Evolutionary conservation across 2,329 filamentous ascomycete genomes (phyloP).

Genomic region (Thielaviopsis punctulata): DNA sequence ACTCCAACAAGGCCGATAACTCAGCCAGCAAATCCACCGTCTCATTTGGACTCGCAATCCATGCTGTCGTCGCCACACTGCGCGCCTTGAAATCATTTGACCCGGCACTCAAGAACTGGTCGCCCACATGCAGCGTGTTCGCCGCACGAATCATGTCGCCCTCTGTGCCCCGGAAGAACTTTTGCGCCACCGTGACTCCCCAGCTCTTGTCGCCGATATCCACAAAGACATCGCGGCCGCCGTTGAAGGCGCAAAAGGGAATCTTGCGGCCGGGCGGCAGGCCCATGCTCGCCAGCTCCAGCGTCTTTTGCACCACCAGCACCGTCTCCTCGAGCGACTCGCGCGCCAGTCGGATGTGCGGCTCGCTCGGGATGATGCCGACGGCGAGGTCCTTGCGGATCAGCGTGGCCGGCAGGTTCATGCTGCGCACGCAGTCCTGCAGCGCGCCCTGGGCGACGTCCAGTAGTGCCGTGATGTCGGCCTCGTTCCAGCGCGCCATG

Average conservation of each 20-base stretch:
- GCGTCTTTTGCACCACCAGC: constrained; percentile 77
- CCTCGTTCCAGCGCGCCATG: constrained; percentile 61
- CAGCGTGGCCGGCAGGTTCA: constrained; percentile 63
- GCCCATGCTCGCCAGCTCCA: constrained; percentile 57
- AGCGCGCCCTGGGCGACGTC: constrained; percentile 78
- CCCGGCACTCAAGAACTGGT: constrained; percentile 89
- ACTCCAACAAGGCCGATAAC: constrained; percentile 42
- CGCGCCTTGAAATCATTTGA: constrained; percentile 96
- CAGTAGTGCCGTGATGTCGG: constrained; percentile 63
- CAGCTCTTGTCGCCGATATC: constrained; percentile 97
- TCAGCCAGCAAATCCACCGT: constrained; percentile 84
- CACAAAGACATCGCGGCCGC: constrained; percentile 92
- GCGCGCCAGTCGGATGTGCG: constrained; percentile 53
- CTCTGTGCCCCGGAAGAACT: constrained; percentile 46
- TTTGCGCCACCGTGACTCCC: constrained; percentile 84
- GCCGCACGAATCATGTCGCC: constrained; percentile 49
- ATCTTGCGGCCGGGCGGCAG: constrained; percentile 25
- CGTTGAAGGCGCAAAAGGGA: constrained; percentile 96
- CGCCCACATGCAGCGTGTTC: constrained; percentile 82
- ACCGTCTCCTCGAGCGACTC: constrained; percentile 94
- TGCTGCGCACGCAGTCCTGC: constrained; percentile 59
- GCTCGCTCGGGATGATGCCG: constrained; percentile 51
- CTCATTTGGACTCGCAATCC: constrained; percentile 86
- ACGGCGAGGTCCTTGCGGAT: constrained; percentile 81
- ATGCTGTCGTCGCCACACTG: constrained; percentile 82